These are phyloP conservation scores for Retiboletus flavoniger DNA, from an alignment of 1,284 basidiomycete species.

Conservation along the genomic window DNA sequence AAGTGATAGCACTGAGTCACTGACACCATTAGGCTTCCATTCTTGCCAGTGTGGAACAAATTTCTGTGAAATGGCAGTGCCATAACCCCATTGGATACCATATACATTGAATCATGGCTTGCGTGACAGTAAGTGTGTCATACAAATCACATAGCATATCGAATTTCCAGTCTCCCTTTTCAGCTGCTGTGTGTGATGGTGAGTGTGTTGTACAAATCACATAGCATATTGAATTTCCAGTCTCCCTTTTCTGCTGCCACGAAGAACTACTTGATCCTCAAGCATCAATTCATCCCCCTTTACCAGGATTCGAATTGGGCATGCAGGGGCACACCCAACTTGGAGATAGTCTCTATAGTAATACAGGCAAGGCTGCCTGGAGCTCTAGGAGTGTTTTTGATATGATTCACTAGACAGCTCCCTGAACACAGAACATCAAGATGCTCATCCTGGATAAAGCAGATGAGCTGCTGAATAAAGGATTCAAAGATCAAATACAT, in stretches of 20 bases:
- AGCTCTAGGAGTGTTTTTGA: conserved; percentile 98
- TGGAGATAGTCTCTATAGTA: too few relatives aligned
- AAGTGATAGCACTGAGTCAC: too few relatives aligned
- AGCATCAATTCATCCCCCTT: conserved; percentile 99
- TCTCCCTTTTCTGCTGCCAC: conserved; percentile 99
- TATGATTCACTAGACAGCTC: conserved; percentile 95
- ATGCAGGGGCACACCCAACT: too few relatives aligned
- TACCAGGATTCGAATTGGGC: conserved; percentile 95
- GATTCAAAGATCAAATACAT: conserved; percentile 99
- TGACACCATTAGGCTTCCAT: too few relatives aligned
- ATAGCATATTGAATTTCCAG: conserved; percentile 99
- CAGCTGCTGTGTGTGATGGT: conserved; percentile 99
- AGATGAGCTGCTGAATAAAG: conserved; percentile 96
- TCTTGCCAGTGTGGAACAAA: too few relatives aligned
- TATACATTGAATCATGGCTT: conserved; percentile 78
- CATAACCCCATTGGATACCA: too few relatives aligned
- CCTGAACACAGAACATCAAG: conserved; percentile 98
- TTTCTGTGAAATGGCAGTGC: too few relatives aligned
- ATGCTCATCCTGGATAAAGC: conserved; percentile 99
- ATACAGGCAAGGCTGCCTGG: too few relatives aligned
- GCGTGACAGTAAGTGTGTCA: conserved; percentile 98
- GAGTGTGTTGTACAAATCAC: conserved; percentile 97
- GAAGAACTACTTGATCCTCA: conserved; percentile 99
- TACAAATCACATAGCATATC: conserved; percentile 98
- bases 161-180: conserved; percentile 99